Base-by-base conservation (phyloP, 2,329 filamentous ascomycete genomes). In the Pyrenochaeta sp. region DNA sequence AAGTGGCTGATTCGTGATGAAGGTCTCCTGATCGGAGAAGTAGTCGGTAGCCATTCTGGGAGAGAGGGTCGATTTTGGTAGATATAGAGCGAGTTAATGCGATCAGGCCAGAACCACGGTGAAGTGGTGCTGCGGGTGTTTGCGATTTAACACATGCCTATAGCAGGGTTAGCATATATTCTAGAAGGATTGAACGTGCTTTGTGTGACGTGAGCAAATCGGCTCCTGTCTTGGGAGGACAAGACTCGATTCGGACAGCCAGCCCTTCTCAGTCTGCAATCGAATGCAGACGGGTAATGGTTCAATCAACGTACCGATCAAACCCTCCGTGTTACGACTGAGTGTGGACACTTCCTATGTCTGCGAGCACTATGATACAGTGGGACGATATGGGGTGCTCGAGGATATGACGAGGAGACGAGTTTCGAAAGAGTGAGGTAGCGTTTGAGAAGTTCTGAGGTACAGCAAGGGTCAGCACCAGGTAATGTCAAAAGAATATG, bases 1-100 rank as follows among this genome's bases (percentile, higher is more conserved):
- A 57, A 93, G 86, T 82, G 75, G 72, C 15, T 67, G 86, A 82
- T 62, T 73, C 52, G 54, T 67, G 47, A 71, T 67, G 69, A 71
- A 79, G 71, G 64, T 70, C 59, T 80, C 76, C 52, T 80, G 78
- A 47, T 83, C 80, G 52, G 76, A 79, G 62, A 82, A 83, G 68
- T 83, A 83, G 55, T 82, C 81, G 64, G 68, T 76, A 50, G 73
- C 62, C 74, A 77, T 77, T 9, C 42, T 74, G 50, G 12, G 24
- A 27, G 34, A 37, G 15, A 19, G 32, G 19, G 19, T 19, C 12
- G 15, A 25, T 24, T n/a, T 28, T 25, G 39, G 25, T 15, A 22
- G 15, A 30, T 22, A 5, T 22, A 34, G 10, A 44, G 13, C n/a
- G 30, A 19, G 30, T 52, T n/a, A 28, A 28, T 45, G 5, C 12